Conservation (phyloP, 345 rosid genomes). For the Corchorus olitorius region DNA sequence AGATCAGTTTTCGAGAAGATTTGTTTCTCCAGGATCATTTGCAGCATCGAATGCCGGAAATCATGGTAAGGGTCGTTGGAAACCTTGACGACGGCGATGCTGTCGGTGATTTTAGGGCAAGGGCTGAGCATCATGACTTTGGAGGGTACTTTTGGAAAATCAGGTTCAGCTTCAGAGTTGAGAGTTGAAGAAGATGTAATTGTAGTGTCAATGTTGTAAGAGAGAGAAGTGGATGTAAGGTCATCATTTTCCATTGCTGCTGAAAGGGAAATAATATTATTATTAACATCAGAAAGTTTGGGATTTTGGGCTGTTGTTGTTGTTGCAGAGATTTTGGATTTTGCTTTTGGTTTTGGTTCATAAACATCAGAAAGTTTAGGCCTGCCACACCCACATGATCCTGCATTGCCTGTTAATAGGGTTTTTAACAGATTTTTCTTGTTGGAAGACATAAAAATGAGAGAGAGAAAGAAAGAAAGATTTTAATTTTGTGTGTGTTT, state of each 20-base stretch:
- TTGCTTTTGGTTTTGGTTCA: conserved; percentile 37
- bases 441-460: conserved; percentile 21
- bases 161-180: conserved; percentile 29
- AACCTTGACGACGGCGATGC: conserved; percentile 51
- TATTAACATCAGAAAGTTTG: not conserved
- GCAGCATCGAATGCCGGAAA: conserved; percentile 56
- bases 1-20: conserved; percentile 45
- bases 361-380: conserved; percentile 37
- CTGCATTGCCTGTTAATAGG: conserved; percentile 16
- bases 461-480: not conserved
- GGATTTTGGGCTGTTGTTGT: not conserved
- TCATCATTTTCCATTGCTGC: not conserved
- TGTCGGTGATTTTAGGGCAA: conserved; percentile 37
- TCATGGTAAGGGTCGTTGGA: conserved; percentile 52
- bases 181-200: conserved; percentile 19
- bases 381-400: conserved; percentile 32
- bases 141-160: conserved; percentile 1
- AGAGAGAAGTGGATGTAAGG: conserved; percentile 29
- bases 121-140: conserved; percentile 24
- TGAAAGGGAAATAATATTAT: not conserved
- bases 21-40: conserved; percentile 57
- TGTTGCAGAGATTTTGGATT: not conserved
- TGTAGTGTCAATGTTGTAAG: conserved; percentile 23
- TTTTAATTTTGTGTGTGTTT: not conserved
- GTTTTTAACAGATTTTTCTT: conserved; percentile 28